Evolutionary conservation across 2,329 filamentous ascomycete species (phyloP), one percentile per base, ranked within the genome.

Genomic region (Reticulascus tulasneorum): DNA sequence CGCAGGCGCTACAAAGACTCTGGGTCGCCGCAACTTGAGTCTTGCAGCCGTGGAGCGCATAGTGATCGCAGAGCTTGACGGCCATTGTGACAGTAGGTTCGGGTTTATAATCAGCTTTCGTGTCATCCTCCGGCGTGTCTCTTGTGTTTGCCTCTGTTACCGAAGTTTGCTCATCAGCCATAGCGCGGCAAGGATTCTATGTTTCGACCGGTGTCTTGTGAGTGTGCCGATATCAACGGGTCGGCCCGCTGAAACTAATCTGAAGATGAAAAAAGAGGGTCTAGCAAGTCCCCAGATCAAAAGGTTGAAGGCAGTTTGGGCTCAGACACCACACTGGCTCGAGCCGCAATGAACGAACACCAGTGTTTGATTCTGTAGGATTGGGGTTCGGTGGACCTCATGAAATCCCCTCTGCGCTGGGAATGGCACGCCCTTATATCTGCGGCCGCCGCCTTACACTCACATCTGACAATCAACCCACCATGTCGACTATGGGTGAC

Each of bases 31-130:
- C 36, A 31, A 47, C 40, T 12, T 39, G 36, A 25, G 37, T 33
- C 21, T 36, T 24, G 32, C 47, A 49, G 10, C 35, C 37, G 33
- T 47, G 47, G 20, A 40, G 38, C 21, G 29, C 27, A 12, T 45
- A 27, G 38, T 49, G 46, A 26, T 48, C 47, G 24, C 47, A 49
- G 15, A 37, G 36, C 29, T 49, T 49, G 23, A 45, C 28, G 30
- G 47, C 36, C 45, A 49, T 48, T 9, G 19, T 20, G 29, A 33
- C 26, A 23, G 32, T 29, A n/a, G n/a, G n/a, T 23, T 29, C 16
- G 15, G 37, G 40, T 26, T 32, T 13, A 33, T 20, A 18, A 20
- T 29, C 24, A 26, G 37, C 26, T 18, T 23, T 21, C 22, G 32
- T 17, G 16, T 28, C 18, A 13, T 34, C 30, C 23, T 15, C 19